Base-by-base conservation (phyloP, 805 yeast genomes). In the Cyberlindnera mississippiensis region DNA sequence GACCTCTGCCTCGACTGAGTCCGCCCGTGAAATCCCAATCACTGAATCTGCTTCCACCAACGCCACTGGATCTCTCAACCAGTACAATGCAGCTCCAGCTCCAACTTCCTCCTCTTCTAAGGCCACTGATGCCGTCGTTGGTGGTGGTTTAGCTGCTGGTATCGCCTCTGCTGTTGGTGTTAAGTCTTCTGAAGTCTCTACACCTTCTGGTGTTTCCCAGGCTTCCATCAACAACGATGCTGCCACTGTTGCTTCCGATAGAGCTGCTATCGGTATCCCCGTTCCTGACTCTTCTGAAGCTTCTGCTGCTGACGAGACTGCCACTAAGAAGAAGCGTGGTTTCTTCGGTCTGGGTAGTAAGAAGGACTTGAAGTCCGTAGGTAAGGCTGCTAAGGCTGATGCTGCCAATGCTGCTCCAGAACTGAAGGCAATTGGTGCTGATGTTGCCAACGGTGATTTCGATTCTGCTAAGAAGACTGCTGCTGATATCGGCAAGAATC, bases 381-480 rank as follows among this genome's bases (percentile, higher is more conserved):
- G 37, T 4, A 30, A 40, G 35, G 45, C 48, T 19, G 41, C 35
- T 6, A 44, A 48, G 35, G 33, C 42, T 18, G 51, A 39, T 16
- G 29, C 28, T n/a, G 13, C 44, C 9, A 42, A 47, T 24, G 7
- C 34, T n/a, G 20, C 38, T 34, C 59, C 36, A 59, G 60, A 59
- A 15, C 46, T 54, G 15, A 62, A 63, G 12, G 27, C 40, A 13
- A 27, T 45, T 22, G 45, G 49, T 6, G 33, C 24, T 7, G 48
- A 41, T 28, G 28, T 41, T 26, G 37, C 35, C 13, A 19, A 38
- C 4, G 50, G 45, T 28, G 50, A 46, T 34, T 41, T 33, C 20
- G 30, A 45, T 3, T 40, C 45, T 35, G 40, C 48, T 22, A 43
- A 46, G 35, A 28, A 33, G n/a, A 11, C 41, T 4, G 51, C 42